These are phyloP conservation scores for Cladosporium halotolerans DNA, from an alignment of 2,329 filamentous ascomycete species.

Conservation along the genomic window DNA sequence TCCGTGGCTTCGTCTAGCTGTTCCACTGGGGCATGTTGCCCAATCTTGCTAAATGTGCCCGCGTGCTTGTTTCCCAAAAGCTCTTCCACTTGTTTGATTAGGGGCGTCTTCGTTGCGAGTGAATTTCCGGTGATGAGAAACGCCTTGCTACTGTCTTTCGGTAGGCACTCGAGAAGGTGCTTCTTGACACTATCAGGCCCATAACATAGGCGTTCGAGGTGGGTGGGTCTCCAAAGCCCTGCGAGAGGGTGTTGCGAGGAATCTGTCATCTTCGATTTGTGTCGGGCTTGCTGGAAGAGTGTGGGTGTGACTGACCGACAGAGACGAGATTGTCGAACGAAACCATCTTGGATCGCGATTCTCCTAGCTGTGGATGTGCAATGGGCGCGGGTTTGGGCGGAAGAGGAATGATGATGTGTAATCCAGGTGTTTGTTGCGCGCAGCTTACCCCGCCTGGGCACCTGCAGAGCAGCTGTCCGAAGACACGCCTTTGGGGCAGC, in stretches of 20 bases:
- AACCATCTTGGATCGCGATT: background rate
- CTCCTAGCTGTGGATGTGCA: no score
- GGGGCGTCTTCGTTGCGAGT: conserved; percentile 47
- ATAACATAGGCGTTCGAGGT: conserved; percentile 46
- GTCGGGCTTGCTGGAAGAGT: conserved; percentile 14
- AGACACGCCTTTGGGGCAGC: no score
- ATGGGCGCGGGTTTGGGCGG: no score
- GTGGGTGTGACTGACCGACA: conserved; percentile 7
- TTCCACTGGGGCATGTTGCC: conserved; percentile 50
- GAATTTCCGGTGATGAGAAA: conserved; percentile 53
- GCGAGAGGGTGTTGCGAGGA: conserved; percentile 39
- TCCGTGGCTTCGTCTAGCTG: conserved; percentile 48
- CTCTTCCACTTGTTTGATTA: conserved; percentile 47
- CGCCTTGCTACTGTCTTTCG: conserved; percentile 42
- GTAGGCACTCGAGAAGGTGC: conserved; percentile 43
- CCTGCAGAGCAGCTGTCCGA: no score
- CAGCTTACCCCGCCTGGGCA: no score
- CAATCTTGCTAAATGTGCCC: conserved; percentile 50
- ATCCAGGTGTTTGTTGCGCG: no score
- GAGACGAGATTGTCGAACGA: conserved; percentile 8
- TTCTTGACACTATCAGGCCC: conserved; percentile 42
- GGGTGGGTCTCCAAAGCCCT: conserved; percentile 47
- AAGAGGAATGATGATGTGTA: no score
- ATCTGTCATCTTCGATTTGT: conserved; percentile 37
- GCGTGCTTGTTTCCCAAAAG: conserved; percentile 44